Evolutionary conservation across 129 eudicot genomes (phyloP), one percentile per base, ranked within the genome.

Genomic region (Flaveria sonorensis): DNA sequence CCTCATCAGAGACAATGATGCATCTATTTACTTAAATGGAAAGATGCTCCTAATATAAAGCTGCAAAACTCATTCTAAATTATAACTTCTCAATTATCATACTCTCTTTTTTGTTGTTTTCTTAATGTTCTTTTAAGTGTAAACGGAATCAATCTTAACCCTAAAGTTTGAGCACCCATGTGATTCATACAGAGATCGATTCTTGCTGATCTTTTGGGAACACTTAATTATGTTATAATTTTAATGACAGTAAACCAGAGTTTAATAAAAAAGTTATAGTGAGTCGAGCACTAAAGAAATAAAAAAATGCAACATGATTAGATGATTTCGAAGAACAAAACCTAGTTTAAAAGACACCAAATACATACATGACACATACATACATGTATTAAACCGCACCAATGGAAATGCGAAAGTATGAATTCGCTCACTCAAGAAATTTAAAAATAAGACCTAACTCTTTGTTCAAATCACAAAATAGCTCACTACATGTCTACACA

Each of bases 1-100:
- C 83, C 83, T 73, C 36, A 80, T 66, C 28, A 53, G 79, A 80
- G 79, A 80, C 79, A 80, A 80, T 73, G 74, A 66, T 73, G 60
- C 74, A 72, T 48, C 20, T 20, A 11, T 15, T 71, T 14, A 71
- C 24, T 45, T 28, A 59, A 70, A 56, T 18, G 9, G 48, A 14
- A 50, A 50, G 43, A 62, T 79, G 60, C 61, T 62, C 48, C 67
- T 45, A 69, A 78, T 59, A 46, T 79, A 79, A 79, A 79, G 83
- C 78, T 79, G 69, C 79, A 72, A 52, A 30, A 79, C 24, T 69
- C 68, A n/a, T 42, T 51, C n/a, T 73, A 64, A 73, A 73, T 55
- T 66, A 73, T 66, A 80, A 26, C 60, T 73, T 45, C 23, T 26
- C 68, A 56, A 53, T 80, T 73, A 80, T 56, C 69, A 28, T 69